Conservation (phyloP, 345 rosid genomes). For the Ceriops zippeliana region DNA sequence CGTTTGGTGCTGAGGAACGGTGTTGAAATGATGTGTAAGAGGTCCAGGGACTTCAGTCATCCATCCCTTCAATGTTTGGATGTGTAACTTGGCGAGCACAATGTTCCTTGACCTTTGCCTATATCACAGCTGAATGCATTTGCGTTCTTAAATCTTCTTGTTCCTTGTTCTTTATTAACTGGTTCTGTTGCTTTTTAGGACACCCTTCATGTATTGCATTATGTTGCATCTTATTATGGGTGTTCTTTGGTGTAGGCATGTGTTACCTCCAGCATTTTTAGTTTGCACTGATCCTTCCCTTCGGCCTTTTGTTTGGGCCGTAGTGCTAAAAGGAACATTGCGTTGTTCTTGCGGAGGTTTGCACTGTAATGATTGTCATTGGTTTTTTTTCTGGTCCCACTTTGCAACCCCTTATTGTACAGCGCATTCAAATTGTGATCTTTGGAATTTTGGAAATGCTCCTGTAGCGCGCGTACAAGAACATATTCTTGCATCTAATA, state of each 20-base stretch:
- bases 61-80: not conserved
- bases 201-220: not conserved
- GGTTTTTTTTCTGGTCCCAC: no score
- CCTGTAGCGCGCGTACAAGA: not conserved
- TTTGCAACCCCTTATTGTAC: not conserved
- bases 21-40: not conserved
- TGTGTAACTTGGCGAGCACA: not conserved
- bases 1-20: not conserved
- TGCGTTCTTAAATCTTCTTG: not conserved
- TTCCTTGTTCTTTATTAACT: not conserved
- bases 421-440: not conserved
- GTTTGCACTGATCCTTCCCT: not conserved
- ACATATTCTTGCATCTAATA: no score
- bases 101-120: not conserved
- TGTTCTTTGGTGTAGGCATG: slow-evolving; percentile 4
- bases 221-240: not conserved
- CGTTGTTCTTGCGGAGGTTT: no score
- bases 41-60: not conserved
- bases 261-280: not conserved
- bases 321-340: not conserved
- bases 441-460: not conserved
- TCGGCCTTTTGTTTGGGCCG: not conserved
- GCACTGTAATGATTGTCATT: no score
- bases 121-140: not conserved
- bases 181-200: not conserved